These are phyloP conservation scores for Populus alba DNA, from an alignment of 345 rosid genomes.

Conservation along the genomic window DNA sequence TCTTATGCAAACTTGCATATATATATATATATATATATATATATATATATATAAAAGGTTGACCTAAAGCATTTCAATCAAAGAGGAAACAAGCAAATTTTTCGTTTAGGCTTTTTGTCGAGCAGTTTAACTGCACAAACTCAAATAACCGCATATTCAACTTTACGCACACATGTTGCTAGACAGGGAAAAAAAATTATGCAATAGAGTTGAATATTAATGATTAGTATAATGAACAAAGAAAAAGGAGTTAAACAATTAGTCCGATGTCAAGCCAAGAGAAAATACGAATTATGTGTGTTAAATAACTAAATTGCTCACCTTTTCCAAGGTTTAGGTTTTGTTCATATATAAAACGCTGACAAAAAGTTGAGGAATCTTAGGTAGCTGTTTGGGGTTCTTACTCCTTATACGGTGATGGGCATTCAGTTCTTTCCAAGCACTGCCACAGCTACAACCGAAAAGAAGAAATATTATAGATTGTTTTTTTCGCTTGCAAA, in stretches of 20 bases:
- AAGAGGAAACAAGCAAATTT: background rate
- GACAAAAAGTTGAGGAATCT: too few relatives aligned
- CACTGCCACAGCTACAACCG: too few relatives aligned
- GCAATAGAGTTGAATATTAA: background rate
- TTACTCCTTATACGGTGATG: too few relatives aligned
- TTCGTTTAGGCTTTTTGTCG: conserved; percentile 1
- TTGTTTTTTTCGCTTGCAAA: too few relatives aligned
- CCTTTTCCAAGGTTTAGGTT: too few relatives aligned
- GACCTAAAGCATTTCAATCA: background rate
- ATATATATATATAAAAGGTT: background rate
- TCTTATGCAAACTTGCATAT: background rate
- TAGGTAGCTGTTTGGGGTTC: too few relatives aligned
- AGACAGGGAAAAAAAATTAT: background rate
- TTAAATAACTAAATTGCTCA: too few relatives aligned
- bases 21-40: too few relatives aligned
- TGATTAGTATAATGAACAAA: background rate
- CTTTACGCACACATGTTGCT: background rate
- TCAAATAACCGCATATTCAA: background rate
- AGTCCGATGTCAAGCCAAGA: background rate
- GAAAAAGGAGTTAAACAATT: background rate
- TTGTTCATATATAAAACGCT: too few relatives aligned
- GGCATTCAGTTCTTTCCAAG: too few relatives aligned
- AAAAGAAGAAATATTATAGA: too few relatives aligned
- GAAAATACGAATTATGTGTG: background rate
- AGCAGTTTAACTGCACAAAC: background rate